Base-by-base conservation (phyloP, 495 filamentous ascomycete genomes). In the Hypoxylon lenormandii region DNA sequence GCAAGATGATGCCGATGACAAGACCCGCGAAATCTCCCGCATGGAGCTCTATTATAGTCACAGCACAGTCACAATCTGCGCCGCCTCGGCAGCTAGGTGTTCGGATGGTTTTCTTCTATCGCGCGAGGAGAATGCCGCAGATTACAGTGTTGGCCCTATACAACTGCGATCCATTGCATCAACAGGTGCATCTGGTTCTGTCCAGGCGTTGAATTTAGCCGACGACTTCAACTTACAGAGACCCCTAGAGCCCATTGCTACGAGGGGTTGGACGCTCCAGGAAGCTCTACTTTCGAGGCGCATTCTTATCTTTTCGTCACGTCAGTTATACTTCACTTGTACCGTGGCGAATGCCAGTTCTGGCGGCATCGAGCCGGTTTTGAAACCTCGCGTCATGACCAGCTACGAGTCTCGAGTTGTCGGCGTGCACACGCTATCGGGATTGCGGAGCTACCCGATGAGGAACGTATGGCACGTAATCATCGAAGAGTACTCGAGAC, bases 231-330 rank as follows among this genome's bases (percentile, higher is more conserved):
- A 64, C 33, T 1, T 15, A 3, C 10, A 40, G 33, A 53, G 47
- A 0, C 46, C 53, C 7, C 52, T 54, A 18, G 61, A 69, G 19
- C 72, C 73, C 19, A 57, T 67, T 11, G 30, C 55, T 33, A 10
- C 36, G 4, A 57, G 73, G 13, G 73, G 73, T n/a, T 75, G 73
- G 73, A 73, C 70, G 1, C 56, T 73, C 1, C 73, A 75, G 26
- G 73, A 75, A 45, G 42, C 58, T 5, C 36, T 75, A 21, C 30
- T 75, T 11, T 66, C 73, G 1, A 47, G 66, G 6, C 73, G 73
- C 26, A 64, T 69, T 15, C 42, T 75, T 13, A 67, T 75, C 2
- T 75, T 71, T 30, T 59, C 64, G 7, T 64, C 69, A 1, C 38
- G 43, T 15, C 47, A 68, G 12, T 47, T 72, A 2, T 55, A 64